Evolutionary conservation across 352 stramenopile genomes (phyloP).

Genomic region (Phytophthora litchii): DNA sequence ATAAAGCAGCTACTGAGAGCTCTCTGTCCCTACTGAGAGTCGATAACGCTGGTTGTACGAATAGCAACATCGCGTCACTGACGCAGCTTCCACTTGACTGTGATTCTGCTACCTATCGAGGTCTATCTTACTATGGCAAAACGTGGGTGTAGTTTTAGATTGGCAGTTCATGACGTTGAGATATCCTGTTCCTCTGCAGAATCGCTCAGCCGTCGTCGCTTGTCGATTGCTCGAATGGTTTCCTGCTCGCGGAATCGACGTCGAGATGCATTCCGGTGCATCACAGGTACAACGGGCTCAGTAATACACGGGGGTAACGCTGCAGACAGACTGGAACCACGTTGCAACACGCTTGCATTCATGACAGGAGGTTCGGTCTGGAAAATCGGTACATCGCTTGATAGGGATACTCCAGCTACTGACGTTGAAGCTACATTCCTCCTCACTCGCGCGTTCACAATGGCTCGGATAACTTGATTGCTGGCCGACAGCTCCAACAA

Average conservation of each 20-base stretch:
- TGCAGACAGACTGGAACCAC: slow-evolving; percentile 41
- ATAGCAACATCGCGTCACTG: slow-evolving; percentile 18
- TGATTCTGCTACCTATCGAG: slow-evolving; percentile 32
- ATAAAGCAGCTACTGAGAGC: slow-evolving; percentile 28
- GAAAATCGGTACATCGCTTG: slow-evolving; percentile 55
- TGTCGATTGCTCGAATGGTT: slow-evolving; percentile 51
- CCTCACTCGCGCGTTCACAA: slow-evolving; percentile 85
- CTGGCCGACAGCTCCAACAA: slow-evolving; percentile 81
- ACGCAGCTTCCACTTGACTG: slow-evolving; percentile 31
- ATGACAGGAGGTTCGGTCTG: slow-evolving; percentile 68
- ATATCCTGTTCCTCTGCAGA: slow-evolving; percentile 63
- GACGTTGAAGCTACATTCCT: slow-evolving; percentile 43
- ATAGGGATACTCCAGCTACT: slow-evolving; percentile 22
- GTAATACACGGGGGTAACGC: slow-evolving; percentile 57
- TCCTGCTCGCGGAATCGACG: slow-evolving; percentile 62
- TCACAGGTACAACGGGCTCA: slow-evolving; percentile 73
- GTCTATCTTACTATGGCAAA: slow-evolving; percentile 42
- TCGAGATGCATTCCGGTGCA: slow-evolving; percentile 69
- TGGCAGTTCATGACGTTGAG: slow-evolving; percentile 41
- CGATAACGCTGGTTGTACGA: slow-evolving; percentile 16
- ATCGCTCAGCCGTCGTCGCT: slow-evolving; percentile 61
- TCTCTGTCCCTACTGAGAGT: slow-evolving; percentile 21
- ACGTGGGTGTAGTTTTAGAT: slow-evolving; percentile 10
- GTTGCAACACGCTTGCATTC: slow-evolving; percentile 81
- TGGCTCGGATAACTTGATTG: slow-evolving; percentile 86